Base-by-base conservation (phyloP, 2,329 filamentous ascomycete genomes). In the Helminthosporium solani region DNA sequence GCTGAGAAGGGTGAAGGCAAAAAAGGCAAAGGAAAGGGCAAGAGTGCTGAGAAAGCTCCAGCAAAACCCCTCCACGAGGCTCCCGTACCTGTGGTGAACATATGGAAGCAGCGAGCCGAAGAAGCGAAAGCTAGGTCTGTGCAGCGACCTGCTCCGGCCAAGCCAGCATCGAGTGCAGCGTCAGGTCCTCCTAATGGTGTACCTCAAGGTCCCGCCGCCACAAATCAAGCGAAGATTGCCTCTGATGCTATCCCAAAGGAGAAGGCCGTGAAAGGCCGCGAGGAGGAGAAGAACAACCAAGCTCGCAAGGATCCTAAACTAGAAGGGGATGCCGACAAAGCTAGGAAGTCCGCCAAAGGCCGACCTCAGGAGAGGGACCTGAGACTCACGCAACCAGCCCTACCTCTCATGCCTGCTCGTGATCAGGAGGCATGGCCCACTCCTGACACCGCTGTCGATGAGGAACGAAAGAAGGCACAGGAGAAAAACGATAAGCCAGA, bases 361-460 rank as follows among this genome's bases (percentile, higher is more conserved):
- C 60, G 53, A 40, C 44, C 54, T 11, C 47, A 49, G 3, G 67
- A 70, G 33, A 69, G 63, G 46, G 63, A 69, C 7, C 30, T 38
- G 19, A 68, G 59, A 41, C 34, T 49, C 18, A 20, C 47, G 5
- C 33, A 58, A 11, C 51, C 49, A n/a, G 65, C 64, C 12, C 61
- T 70, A 36, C 66, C 73, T 33, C 75, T 81, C 27, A 88, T 88
- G 20, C 79, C 88, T 2, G 86, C 89, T 37, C 84, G 81, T 47
- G 91, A 97, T 68, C 79, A 88, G 40, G 76, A 83, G 42, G 84
- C 84, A 16, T 99, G 94, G 94, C 94, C 94, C 14, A 97, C 92
- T 2, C 90, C 90, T 0, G 89, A 96, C 58, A 85, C 79, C 40
- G 86, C 85, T 1, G 82, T 86, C 42, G 84, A 85, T 40, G 90